Conservation (phyloP, 495 filamentous ascomycete species). For the Aspergillus cavernicola region DNA sequence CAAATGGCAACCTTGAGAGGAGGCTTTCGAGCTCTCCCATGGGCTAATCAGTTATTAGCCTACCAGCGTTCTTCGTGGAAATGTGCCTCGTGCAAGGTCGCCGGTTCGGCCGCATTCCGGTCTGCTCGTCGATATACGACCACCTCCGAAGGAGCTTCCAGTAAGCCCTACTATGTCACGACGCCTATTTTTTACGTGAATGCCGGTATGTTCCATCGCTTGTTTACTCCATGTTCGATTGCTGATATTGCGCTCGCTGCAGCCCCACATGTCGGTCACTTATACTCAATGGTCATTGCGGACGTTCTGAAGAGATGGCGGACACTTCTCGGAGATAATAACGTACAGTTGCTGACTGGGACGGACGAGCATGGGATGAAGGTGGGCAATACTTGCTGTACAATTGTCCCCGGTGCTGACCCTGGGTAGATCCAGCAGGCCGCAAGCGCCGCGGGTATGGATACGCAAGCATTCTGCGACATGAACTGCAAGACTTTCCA, state of each 20-base stretch:
- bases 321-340: conserved; percentile 59
- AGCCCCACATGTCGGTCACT: conserved; percentile 93
- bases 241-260: conserved; percentile 18
- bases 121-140: conserved; percentile 33
- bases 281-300: conserved; percentile 87
- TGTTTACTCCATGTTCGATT: neutral
- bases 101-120: conserved; percentile 5
- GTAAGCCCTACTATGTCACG: conserved; percentile 94
- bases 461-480: conserved; percentile 61
- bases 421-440: conserved; percentile 71
- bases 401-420: conserved; percentile 17
- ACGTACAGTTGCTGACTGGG: conserved; percentile 77
- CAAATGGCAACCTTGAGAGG: conserved; percentile 34
- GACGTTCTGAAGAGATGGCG: conserved; percentile 95
- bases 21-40: conserved; percentile 31
- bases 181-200: conserved; percentile 99
- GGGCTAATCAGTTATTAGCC: conserved; percentile 28
- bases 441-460: conserved; percentile 59
- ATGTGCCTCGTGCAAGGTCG: conserved; percentile 28
- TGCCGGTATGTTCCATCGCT: conserved; percentile 56
- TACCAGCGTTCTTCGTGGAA: conserved; percentile 29
- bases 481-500: conserved; percentile 49
- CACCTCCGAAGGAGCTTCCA: conserved; percentile 22
- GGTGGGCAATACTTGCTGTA: conserved; percentile 26
- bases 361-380: conserved; percentile 99